Evolutionary conservation across 164 flowering plant species (phyloP).

Genomic region (Saururus chinensis): DNA sequence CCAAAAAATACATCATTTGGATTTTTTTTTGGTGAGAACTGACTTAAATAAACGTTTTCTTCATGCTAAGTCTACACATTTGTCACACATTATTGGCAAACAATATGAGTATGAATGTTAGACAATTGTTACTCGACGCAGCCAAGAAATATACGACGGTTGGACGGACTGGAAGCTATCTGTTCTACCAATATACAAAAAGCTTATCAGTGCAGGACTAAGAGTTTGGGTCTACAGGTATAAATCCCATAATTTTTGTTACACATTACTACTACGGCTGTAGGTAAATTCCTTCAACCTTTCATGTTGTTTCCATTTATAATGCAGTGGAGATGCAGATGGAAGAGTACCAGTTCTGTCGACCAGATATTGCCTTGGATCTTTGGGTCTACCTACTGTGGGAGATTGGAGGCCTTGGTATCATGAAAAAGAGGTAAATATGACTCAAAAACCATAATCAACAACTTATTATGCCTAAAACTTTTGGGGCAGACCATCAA

Average conservation of each 20-base stretch:
- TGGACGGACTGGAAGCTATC: conserved; percentile 66
- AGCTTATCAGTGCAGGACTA: conserved; percentile 72
- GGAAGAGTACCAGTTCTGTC: conserved; percentile 91
- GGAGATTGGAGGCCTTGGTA: conserved; percentile 93
- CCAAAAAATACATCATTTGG: too few relatives aligned
- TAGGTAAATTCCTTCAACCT: too few relatives aligned
- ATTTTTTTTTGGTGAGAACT: too few relatives aligned
- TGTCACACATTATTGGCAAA: too few relatives aligned
- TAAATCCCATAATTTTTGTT: background rate
- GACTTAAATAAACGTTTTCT: too few relatives aligned
- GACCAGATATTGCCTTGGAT: conserved; percentile 66
- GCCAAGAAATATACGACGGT: conserved; percentile 27
- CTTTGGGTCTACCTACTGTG: conserved; percentile 53
- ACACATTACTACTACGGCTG: background rate
- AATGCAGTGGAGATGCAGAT: conserved; percentile 89
- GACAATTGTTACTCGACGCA: conserved; percentile 25
- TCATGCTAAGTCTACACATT: too few relatives aligned
- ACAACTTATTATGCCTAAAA: background rate
- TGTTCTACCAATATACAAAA: conserved; percentile 77
- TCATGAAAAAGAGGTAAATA: conserved; percentile 57
- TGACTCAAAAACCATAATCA: background rate
- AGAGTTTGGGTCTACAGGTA: conserved; percentile 98
- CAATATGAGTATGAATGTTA: background rate
- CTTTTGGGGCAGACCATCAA: too few relatives aligned
- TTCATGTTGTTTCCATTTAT: background rate